These are phyloP conservation scores for Lactarius indigo DNA, from an alignment of 768 basidiomycete species.

Conservation along the genomic window DNA sequence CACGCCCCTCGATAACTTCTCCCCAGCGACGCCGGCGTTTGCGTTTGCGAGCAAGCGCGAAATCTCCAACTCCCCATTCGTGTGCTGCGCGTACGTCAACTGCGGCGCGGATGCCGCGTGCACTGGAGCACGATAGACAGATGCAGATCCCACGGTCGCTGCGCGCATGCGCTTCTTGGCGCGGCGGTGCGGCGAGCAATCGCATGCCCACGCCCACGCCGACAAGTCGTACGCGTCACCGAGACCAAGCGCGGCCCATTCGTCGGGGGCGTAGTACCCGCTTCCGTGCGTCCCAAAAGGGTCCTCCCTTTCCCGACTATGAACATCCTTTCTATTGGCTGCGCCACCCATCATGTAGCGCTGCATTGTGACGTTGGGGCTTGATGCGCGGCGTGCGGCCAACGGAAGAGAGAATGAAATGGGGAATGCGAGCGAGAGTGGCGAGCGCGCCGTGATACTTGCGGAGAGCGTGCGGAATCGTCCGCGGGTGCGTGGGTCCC, in stretches of 20 bases:
- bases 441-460: conserved; percentile 11
- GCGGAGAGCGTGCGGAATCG: conserved; percentile 16
- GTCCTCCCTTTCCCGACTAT: not conserved
- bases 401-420: conserved; percentile 12
- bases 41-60: conserved; percentile 16
- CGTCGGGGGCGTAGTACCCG: conserved; percentile 12
- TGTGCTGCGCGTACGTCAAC: not conserved
- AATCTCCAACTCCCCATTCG: conserved; percentile 12
- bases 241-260: conserved; percentile 3
- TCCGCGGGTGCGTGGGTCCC: conserved; percentile 2
- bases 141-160: not conserved
- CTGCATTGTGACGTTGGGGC: not conserved
- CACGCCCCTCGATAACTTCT: not conserved
- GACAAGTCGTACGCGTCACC: conserved; percentile 19
- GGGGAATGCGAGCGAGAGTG: conserved; percentile 15
- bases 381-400: conserved; percentile 6
- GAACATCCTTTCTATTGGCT: not conserved
- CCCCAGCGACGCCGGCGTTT: not conserved
- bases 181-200: not conserved
- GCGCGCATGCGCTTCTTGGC: not conserved
- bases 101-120: conserved; percentile 17
- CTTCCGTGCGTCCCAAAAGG: conserved; percentile 14
- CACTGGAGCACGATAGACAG: conserved; percentile 5
- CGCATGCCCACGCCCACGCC: conserved; percentile 20
- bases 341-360: not conserved